A percentile compares a stretch with the other conserved stretches of the same genome.
Conservation (phyloP, 2,329 filamentous ascomycete species). For the Graphilbum sp. region DNA sequence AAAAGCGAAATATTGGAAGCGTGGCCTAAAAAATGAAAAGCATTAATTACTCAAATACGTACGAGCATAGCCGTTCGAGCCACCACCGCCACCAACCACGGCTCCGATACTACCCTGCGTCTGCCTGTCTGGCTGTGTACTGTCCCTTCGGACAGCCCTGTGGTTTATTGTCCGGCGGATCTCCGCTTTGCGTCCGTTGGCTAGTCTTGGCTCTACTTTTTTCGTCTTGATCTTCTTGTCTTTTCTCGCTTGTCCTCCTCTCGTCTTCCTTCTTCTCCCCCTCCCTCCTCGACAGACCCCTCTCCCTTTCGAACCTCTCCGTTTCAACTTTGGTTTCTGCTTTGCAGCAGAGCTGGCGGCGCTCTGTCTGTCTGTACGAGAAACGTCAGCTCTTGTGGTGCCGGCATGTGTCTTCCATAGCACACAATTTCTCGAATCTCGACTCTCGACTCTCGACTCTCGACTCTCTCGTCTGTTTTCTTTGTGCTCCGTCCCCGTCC, state of each 20-base stretch:
- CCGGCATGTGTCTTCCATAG: constrained; percentile 10
- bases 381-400: background rate
- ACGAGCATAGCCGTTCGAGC: too few species aligned
- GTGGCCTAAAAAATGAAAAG: background rate
- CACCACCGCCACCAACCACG: constrained; percentile 3
- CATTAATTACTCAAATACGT: too few species aligned
- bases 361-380: too few species aligned
- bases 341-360: too few species aligned
- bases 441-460: too few species aligned
- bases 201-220: background rate
- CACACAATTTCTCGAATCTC: background rate
- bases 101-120: too few species aligned
- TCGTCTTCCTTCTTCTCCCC: background rate
- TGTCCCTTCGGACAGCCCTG: too few species aligned
- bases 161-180: too few species aligned
- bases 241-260: background rate
- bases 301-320: too few species aligned
- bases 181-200: too few species aligned
- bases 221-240: background rate
- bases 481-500: background rate
- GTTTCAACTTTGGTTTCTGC: too few species aligned
- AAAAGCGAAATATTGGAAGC: background rate
- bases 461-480: background rate
- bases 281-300: background rate
- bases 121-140: too few species aligned